Conservation (phyloP, 176 grass and related monocot species). For the Carex pumila region DNA sequence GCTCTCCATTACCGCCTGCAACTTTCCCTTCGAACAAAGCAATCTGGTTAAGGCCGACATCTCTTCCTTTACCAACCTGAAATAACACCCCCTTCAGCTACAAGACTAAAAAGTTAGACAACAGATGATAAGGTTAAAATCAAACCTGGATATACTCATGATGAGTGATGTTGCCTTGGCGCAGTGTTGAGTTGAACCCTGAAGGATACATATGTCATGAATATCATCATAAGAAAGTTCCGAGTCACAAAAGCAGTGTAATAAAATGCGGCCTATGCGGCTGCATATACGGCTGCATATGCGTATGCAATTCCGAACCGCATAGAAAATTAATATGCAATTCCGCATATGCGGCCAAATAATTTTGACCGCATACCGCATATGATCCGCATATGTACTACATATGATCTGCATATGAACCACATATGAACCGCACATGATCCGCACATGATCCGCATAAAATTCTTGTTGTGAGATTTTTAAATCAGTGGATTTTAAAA, state of each 20-base stretch:
- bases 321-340: no score
- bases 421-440: no score
- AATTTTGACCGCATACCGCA: no score
- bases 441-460: no score
- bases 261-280: no score
- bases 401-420: no score
- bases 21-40: constrained; percentile 98
- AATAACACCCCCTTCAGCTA: constrained; percentile 20
- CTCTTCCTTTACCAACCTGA: constrained; percentile 91
- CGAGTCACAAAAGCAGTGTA: not conserved
- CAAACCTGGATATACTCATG: constrained; percentile 95
- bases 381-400: no score
- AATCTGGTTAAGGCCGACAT: constrained; percentile 93
- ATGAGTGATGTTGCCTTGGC: constrained; percentile 85
- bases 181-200: constrained; percentile 94
- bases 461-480: no score
- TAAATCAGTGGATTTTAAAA: no score
- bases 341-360: no score
- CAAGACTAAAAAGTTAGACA: not conserved
- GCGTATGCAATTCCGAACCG: no score
- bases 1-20: constrained; percentile 91
- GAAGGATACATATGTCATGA: constrained; percentile 19
- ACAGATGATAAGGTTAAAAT: not conserved
- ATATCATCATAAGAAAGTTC: constrained; percentile 1
- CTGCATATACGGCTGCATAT: no score